Conservation (phyloP, 169 alveolate genomes). For the Eimeria brunetti region DNA sequence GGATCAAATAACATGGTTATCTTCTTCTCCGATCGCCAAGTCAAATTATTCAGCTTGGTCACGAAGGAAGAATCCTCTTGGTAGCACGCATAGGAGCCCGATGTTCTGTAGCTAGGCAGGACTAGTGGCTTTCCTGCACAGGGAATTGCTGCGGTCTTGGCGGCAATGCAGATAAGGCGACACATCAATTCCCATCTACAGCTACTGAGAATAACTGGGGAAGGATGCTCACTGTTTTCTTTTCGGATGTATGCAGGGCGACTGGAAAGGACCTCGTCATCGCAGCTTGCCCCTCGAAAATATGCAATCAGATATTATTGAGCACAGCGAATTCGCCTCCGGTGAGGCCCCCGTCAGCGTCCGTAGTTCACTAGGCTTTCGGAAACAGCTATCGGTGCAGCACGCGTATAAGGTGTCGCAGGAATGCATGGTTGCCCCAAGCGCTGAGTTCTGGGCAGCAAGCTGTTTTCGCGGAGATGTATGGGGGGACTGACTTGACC, state of each 20-base stretch:
- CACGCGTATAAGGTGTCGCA: neutral
- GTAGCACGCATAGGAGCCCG: neutral
- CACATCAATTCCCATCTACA: neutral
- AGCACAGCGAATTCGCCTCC: constrained; percentile 65
- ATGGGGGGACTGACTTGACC: neutral
- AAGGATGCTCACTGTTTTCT: neutral
- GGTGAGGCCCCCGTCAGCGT: neutral
- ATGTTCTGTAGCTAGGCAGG: neutral
- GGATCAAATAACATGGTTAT: neutral
- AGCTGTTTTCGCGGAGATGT: neutral
- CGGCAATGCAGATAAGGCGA: neutral
- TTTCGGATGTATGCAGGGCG: constrained; percentile 13
- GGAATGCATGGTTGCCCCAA: neutral
- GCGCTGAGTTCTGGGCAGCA: neutral
- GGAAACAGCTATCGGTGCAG: neutral
- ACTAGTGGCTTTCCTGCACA: neutral
- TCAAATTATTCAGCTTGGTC: constrained; percentile 18
- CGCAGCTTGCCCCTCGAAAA: constrained; percentile 67
- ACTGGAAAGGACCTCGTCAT: constrained; percentile 61
- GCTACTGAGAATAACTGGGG: neutral
- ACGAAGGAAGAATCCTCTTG: constrained; percentile 58
- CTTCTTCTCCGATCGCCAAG: constrained; percentile 66
- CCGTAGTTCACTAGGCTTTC: neutral
- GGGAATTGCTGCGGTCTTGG: neutral
- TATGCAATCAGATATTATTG: constrained; percentile 49